Evolutionary conservation across 2,329 filamentous ascomycete species (phyloP).

Genomic region (Cryoendolithus antarcticus): DNA sequence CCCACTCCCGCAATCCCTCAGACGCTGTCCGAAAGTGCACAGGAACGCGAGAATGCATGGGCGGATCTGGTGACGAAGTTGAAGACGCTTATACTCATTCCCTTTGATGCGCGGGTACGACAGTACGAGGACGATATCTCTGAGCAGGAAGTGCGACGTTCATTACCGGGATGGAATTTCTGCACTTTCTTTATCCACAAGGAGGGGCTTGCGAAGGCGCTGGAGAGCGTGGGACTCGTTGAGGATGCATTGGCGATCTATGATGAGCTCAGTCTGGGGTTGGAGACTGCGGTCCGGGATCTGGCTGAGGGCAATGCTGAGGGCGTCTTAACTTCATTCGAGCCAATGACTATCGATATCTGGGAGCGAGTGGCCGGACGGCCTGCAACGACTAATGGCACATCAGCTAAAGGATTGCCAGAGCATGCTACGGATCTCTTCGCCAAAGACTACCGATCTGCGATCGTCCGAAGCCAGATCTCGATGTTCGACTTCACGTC

Average conservation of each 20-base stretch:
- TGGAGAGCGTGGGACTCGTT: constrained; percentile 89
- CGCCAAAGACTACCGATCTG: constrained; percentile 72
- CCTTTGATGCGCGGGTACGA: constrained; percentile 78
- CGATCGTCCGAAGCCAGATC: constrained; percentile 89
- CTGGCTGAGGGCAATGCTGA: constrained; percentile 49
- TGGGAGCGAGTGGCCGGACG: constrained; percentile 15
- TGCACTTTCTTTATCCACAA: constrained; percentile 98
- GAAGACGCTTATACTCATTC: constrained; percentile 73
- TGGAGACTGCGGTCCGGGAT: constrained; percentile 72
- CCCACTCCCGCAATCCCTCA: constrained; percentile 30
- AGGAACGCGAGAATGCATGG: constrained; percentile 74
- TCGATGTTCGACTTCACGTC: constrained; percentile 91
- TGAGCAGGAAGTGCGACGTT: constrained; percentile 79
- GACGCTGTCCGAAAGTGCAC: constrained; percentile 55
- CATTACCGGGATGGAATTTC: constrained; percentile 93
- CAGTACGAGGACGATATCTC: constrained; percentile 97
- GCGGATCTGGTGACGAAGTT: constrained; percentile 73
- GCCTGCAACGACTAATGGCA: background rate
- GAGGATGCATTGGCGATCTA: constrained; percentile 93
- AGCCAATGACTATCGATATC: constrained; percentile 62
- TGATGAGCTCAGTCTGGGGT: constrained; percentile 78
- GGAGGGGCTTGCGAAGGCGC: constrained; percentile 82
- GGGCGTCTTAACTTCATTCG: constrained; percentile 59
- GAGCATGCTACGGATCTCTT: constrained; percentile 12
- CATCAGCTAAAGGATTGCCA: too few species aligned